phyloP scores from a whole-genome alignment of 768 basidiomycete species.

The Russula vinacea region DNA sequence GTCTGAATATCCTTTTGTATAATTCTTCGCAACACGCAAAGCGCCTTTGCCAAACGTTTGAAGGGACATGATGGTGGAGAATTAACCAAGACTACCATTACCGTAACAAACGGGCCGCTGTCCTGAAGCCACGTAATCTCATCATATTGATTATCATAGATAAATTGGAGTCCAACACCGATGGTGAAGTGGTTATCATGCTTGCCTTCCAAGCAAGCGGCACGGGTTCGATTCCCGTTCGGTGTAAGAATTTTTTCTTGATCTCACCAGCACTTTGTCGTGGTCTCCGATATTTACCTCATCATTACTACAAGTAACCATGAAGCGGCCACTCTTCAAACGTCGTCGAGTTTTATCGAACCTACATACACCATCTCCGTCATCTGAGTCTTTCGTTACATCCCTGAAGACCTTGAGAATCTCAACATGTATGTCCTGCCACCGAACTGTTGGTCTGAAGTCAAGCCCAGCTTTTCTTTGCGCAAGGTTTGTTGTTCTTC shows the following conservation, averaged over 20 bases:
- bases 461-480: slow-evolving; percentile 17
- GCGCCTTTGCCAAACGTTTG: slow-evolving; percentile 84
- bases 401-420: slow-evolving; percentile 10
- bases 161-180: slow-evolving; percentile 17
- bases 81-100: too few species aligned
- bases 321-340: slow-evolving; percentile 8
- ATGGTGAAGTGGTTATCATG: slow-evolving; percentile 39
- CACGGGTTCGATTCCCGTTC: slow-evolving; percentile 36
- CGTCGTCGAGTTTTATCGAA: slow-evolving; percentile 22
- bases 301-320: background rate
- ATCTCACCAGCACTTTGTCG: too few species aligned
- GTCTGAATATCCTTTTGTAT: slow-evolving; percentile 94
- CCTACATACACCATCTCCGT: background rate
- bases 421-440: slow-evolving; percentile 16
- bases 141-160: background rate
- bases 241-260: slow-evolving; percentile 25
- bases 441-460: slow-evolving; percentile 19
- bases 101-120: background rate
- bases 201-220: slow-evolving; percentile 40
- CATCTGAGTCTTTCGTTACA: background rate
- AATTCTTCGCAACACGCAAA: slow-evolving; percentile 88
- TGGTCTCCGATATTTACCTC: background rate
- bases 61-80: slow-evolving; percentile 43
- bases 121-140: background rate
- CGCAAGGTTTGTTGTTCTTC: slow-evolving; percentile 11